Evolutionary conservation across 352 stramenopile species (phyloP), one percentile per base, ranked within the genome.

Genomic region (Blastocystis sp.): DNA sequence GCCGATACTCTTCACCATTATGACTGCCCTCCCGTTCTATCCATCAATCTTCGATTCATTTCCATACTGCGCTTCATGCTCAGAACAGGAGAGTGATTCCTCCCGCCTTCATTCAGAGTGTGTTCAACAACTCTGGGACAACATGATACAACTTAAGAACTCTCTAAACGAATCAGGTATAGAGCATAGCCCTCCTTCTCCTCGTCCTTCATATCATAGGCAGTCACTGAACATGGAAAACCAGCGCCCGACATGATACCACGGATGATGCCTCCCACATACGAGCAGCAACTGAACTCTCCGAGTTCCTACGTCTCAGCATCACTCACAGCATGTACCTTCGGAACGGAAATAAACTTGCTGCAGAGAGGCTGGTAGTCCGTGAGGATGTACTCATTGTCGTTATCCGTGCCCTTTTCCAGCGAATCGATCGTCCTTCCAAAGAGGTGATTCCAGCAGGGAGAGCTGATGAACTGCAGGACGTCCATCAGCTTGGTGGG

Each of bases 151-250:
- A 14, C 48, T 56, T 14, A 56, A 56, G 48, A 56, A 14, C 48
- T 56, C 48, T 76, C 48, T 23, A 84, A 28, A 59, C 74, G 74
- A 43, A 84, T 67, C 28, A 84, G 28, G 69, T 60, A 84, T 23
- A 84, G 14, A 14, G 74, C 56, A 84, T 84, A 84, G 0, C 59
- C 53, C 34, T 69, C 74, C 2, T 40, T 53, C 2, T 40, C 74
- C 60, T 84, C 74, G 5, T 84, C 74, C 74, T 84, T 84, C 53
- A 84, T 84, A 48, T 84, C 74, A 28, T 84, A 84, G 4, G 74
- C 74, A 2, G 74, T 84, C 34, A 84, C 74, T 7, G 74, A 53
- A 45, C 74, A 84, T n/a, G 74, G 74, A 84, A 67, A 84, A 53
- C 74, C 74, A 21, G 74, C 74, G 4, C 53, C 48, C 56, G 69